These are phyloP conservation scores for Cytospora chrysosperma DNA, from an alignment of 2,329 filamentous ascomycete species.

Conservation along the genomic window DNA sequence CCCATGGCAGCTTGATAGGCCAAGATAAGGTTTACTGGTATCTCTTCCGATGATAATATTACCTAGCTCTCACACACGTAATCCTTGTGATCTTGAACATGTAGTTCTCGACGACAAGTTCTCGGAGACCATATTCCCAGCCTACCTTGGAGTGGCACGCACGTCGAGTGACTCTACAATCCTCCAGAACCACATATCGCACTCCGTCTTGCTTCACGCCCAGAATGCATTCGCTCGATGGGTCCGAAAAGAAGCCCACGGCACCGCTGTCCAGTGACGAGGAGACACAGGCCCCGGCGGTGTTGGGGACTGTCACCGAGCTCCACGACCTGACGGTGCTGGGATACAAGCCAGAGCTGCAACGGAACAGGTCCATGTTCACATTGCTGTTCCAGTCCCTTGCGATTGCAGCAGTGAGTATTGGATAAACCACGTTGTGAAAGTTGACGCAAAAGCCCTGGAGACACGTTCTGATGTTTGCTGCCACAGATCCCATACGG, in stretches of 20 bases:
- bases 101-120: background rate
- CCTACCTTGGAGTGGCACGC: background rate
- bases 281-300: constrained; percentile 3
- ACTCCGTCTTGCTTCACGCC: background rate
- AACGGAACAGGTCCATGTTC: constrained; percentile 57
- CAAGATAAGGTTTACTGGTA: constrained; percentile 22
- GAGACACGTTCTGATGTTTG: background rate
- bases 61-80: background rate
- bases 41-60: background rate
- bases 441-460: background rate
- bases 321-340: constrained; percentile 38
- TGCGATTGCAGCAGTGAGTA: constrained; percentile 53
- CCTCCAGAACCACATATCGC: background rate
- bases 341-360: constrained; percentile 58
- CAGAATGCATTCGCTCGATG: constrained; percentile 11
- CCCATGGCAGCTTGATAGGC: constrained; percentile 15
- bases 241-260: constrained; percentile 4
- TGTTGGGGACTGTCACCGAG: constrained; percentile 27
- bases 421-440: background rate
- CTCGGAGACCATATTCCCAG: too few relatives aligned
- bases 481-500: constrained; percentile 50
- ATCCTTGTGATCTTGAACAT: background rate
- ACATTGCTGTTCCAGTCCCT: constrained; percentile 61
- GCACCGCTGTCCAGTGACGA: constrained; percentile 8
- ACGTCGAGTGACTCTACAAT: too few relatives aligned